Evolutionary conservation across 2,329 filamentous ascomycete species (phyloP).

Genomic region (Cercospora citrullina): DNA sequence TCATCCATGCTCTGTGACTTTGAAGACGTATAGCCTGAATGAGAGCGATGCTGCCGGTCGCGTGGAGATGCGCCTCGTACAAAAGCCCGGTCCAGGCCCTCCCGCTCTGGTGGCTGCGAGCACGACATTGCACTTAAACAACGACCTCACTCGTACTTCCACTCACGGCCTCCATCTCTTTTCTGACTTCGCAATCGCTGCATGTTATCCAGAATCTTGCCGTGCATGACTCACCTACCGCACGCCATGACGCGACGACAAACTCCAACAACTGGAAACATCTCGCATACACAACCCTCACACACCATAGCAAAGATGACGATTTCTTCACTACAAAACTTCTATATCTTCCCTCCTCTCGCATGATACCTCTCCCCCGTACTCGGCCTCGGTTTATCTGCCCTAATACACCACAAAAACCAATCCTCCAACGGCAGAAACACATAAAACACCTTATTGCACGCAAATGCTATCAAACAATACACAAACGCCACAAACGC

Average conservation of each 20-base stretch:
- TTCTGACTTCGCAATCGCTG: not conserved
- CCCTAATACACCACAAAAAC: conserved; percentile 49
- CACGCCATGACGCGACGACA: not conserved
- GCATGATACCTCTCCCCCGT: conserved; percentile 49
- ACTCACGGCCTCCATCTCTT: not conserved
- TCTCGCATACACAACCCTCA: not conserved
- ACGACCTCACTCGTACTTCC: not conserved
- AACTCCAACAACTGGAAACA: not conserved
- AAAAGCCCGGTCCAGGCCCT: not conserved
- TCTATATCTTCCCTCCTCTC: conserved; percentile 20
- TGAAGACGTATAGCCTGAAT: not conserved
- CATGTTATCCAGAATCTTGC: not conserved
- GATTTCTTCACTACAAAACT: not conserved
- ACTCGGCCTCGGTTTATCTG: conserved; percentile 55
- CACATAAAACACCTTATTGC: conserved; percentile 52
- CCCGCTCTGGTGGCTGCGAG: not conserved
- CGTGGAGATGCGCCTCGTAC: not conserved
- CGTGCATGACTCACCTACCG: not conserved
- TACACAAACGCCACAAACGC: conserved; percentile 51
- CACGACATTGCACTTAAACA: not conserved
- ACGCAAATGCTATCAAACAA: conserved; percentile 46
- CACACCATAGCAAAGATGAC: not conserved
- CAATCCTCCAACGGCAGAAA: conserved; percentile 54
- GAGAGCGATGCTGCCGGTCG: not conserved
- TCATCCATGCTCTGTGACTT: not conserved